phyloP scores from a whole-genome alignment of 306 rosid genomes.

The Sophora flavescens region DNA sequence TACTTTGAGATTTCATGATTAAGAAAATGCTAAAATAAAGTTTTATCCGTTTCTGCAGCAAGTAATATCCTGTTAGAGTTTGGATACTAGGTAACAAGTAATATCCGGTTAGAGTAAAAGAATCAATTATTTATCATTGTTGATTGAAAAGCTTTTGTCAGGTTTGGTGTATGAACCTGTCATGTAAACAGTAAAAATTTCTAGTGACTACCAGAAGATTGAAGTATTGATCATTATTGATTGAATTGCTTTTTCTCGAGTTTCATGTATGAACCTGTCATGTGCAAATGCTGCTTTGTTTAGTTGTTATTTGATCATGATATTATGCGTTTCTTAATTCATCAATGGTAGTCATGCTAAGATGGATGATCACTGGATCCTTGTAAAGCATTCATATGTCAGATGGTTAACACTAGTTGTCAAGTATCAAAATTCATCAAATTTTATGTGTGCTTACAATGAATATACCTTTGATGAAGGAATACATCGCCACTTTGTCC shows the following conservation, averaged over 20 bases:
- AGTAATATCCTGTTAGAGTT: slow-evolving; percentile 8
- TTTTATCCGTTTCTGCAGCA: slow-evolving; percentile 3
- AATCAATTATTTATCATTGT: background rate
- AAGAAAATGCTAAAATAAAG: slow-evolving; percentile 11
- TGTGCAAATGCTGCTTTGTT: slow-evolving; percentile 15
- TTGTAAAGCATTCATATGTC: slow-evolving; percentile 32
- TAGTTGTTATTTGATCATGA: slow-evolving; percentile 22
- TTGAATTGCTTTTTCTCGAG: slow-evolving; percentile 24
- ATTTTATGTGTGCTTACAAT: slow-evolving; percentile 38
- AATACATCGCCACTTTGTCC: slow-evolving; percentile 90
- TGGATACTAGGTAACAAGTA: slow-evolving; percentile 27
- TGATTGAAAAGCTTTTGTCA: slow-evolving; percentile 27
- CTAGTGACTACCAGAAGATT: slow-evolving; percentile 1
- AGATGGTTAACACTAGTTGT: slow-evolving; percentile 35
- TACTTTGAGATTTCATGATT: slow-evolving; percentile 24
- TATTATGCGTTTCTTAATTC: slow-evolving; percentile 28
- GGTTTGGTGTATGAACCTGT: slow-evolving; percentile 4
- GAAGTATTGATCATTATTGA: background rate
- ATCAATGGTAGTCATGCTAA: slow-evolving; percentile 22
- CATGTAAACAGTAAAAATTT: slow-evolving; percentile 1
- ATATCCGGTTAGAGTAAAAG: background rate
- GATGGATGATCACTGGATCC: slow-evolving; percentile 36
- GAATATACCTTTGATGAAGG: slow-evolving; percentile 59
- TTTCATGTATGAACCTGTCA: slow-evolving; percentile 14
- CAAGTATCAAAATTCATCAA: slow-evolving; percentile 2